Percentiles rank a stretch among this genome's conserved stretches.
These are phyloP conservation scores for Pistacia atlantica DNA, from an alignment of 345 rosid genomes.

Conservation along the genomic window DNA sequence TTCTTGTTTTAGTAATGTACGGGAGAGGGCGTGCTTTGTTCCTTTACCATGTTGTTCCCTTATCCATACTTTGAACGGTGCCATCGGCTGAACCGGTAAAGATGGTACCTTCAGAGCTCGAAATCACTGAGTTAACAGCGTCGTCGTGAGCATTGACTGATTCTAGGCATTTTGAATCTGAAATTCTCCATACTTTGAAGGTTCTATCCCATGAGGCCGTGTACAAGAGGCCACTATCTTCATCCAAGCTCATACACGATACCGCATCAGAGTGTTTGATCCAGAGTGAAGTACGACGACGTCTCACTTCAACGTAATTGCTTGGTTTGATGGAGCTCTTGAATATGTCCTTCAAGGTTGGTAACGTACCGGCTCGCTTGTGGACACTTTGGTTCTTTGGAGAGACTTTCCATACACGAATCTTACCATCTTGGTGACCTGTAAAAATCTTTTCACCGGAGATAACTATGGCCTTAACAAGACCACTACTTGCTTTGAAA, in stretches of 20 bases:
- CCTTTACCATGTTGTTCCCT: conserved; percentile 54
- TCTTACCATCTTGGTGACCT: conserved; percentile 95
- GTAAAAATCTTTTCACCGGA: conserved; percentile 83
- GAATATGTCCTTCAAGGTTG: conserved; percentile 82
- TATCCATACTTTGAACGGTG: conserved; percentile 87
- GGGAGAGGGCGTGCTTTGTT: conserved; percentile 56
- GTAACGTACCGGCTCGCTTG: conserved; percentile 78
- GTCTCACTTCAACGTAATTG: conserved; percentile 75
- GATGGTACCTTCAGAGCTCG: conserved; percentile 50
- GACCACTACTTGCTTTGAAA: conserved; percentile 88
- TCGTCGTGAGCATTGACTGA: conserved; percentile 89
- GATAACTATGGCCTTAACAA: conserved; percentile 87
- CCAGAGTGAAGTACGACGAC: conserved; percentile 75
- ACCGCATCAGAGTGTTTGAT: conserved; percentile 91
- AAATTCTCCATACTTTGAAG: conserved; percentile 85
- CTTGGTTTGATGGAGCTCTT: conserved; percentile 86
- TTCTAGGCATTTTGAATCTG: conserved; percentile 87
- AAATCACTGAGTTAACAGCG: conserved; percentile 80
- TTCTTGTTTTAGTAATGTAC: conserved; percentile 76
- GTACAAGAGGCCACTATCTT: conserved; percentile 66
- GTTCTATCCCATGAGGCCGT: conserved; percentile 96
- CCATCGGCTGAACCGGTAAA: conserved; percentile 97
- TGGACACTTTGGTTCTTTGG: conserved; percentile 67
- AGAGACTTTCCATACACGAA: conserved; percentile 83
- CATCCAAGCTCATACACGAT: conserved; percentile 75